Conservation (phyloP, 768 basidiomycete genomes). For the Kwoniella sp. region DNA sequence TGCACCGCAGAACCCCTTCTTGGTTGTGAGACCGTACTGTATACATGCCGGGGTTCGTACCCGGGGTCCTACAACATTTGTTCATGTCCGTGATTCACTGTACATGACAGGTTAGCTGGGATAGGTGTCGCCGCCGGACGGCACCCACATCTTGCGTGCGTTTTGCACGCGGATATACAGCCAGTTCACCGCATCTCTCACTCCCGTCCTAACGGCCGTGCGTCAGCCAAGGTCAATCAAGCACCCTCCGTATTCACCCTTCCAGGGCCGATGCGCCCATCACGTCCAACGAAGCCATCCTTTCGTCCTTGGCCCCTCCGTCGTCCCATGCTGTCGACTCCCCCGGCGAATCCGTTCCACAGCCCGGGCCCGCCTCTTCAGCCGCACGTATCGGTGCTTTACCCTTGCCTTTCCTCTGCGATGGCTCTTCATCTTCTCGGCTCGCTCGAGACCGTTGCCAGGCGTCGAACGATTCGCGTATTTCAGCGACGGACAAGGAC, state of each 20-base stretch:
- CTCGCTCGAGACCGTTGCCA: slow-evolving; percentile 46
- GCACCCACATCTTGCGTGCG: slow-evolving; percentile 57
- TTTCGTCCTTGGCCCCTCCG: slow-evolving; percentile 41
- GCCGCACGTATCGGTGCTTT: slow-evolving; percentile 54
- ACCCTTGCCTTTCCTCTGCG: slow-evolving; percentile 5
- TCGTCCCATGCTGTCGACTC: slow-evolving; percentile 21
- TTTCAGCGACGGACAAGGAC: slow-evolving; percentile 81
- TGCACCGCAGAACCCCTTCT: no score
- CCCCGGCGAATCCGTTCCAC: not conserved
- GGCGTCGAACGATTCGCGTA: slow-evolving; percentile 61
- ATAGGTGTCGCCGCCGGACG: not conserved
- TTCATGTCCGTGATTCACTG: no score
- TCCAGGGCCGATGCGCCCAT: slow-evolving; percentile 87
- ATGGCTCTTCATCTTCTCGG: slow-evolving; percentile 57
- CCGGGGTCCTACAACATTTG: no score
- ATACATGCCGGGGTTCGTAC: no score
- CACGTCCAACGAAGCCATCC: slow-evolving; percentile 72
- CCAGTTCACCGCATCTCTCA: slow-evolving; percentile 89
- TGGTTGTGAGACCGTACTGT: no score
- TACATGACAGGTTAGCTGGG: no score
- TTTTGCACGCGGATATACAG: slow-evolving; percentile 89
- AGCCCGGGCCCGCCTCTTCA: slow-evolving; percentile 16
- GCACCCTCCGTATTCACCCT: slow-evolving; percentile 68
- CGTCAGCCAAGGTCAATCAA: not conserved
- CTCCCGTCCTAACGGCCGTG: slow-evolving; percentile 64